Conservation (phyloP, 169 alveolate species). For the Eimeria sp. region DNA sequence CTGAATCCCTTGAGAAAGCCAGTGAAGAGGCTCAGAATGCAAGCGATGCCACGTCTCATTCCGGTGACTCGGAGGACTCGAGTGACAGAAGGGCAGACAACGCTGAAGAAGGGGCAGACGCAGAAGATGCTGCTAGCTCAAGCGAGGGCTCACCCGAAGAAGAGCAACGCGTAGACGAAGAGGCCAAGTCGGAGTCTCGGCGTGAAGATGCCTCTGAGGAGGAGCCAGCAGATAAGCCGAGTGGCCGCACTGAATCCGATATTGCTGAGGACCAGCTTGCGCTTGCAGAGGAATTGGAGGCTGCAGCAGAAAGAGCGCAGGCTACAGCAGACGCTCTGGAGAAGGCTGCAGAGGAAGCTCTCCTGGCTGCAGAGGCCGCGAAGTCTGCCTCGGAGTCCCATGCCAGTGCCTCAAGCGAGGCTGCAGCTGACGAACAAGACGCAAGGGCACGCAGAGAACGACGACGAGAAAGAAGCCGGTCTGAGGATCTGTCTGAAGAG, state of each 20-base stretch:
- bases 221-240: background rate
- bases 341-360: slow-evolving; percentile 36
- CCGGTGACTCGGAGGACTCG: background rate
- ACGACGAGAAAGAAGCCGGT: background rate
- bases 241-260: background rate
- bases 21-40: slow-evolving; percentile 6
- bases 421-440: background rate
- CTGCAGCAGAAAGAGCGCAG: slow-evolving; percentile 38
- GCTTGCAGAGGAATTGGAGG: slow-evolving; percentile 44
- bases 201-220: background rate
- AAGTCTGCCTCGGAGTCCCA: slow-evolving; percentile 8
- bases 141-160: background rate
- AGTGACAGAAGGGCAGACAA: background rate
- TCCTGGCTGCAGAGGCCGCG: slow-evolving; percentile 17
- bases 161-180: background rate
- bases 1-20: background rate
- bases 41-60: background rate
- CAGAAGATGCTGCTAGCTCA: background rate
- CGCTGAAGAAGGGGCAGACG: background rate
- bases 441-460: background rate
- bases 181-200: background rate
- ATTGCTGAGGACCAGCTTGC: background rate
- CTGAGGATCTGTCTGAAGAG: background rate
- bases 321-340: slow-evolving; percentile 50
- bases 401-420: background rate